Percentiles rank a stretch among this genome's conserved stretches.
These are phyloP conservation scores for Phialemoniopsis sp. DNA, from an alignment of 2,329 filamentous ascomycete species.

Conservation along the genomic window DNA sequence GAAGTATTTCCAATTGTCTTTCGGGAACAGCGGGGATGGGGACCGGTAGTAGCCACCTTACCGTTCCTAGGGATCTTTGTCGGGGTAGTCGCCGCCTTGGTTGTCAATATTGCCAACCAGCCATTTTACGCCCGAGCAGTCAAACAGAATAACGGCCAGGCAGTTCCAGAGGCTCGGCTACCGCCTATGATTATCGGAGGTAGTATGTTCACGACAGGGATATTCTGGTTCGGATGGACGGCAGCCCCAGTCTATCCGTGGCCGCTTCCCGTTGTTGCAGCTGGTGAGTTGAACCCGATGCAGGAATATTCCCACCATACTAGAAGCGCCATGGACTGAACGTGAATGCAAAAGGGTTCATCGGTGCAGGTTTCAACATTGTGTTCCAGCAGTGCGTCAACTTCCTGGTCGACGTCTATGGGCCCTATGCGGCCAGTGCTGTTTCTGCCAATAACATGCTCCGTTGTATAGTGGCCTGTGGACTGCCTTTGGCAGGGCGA, in stretches of 20 bases:
- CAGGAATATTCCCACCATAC: no score
- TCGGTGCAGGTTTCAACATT: constrained; percentile 39
- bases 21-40: constrained; percentile 32
- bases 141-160: constrained; percentile 18
- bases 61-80: constrained; percentile 39
- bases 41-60: constrained; percentile 31
- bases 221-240: constrained; percentile 26
- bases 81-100: constrained; percentile 35
- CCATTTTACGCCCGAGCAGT: no score
- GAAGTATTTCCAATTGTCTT: no score
- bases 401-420: constrained; percentile 34
- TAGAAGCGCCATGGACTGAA: no score
- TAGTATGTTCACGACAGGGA: constrained; percentile 31
- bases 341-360: no score
- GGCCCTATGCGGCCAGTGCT: constrained; percentile 39
- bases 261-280: constrained; percentile 9
- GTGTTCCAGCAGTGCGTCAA: constrained; percentile 44
- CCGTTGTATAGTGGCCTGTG: constrained; percentile 32
- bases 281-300: background rate
- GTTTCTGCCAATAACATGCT: constrained; percentile 45
- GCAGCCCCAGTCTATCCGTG: constrained; percentile 8
- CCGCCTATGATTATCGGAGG: constrained; percentile 40
- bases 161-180: constrained; percentile 32
- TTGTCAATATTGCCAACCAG: no score
- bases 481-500: constrained; percentile 20